These are phyloP conservation scores for Elongisporangium undulatum DNA, from an alignment of 352 stramenopile species.

Conservation along the genomic window DNA sequence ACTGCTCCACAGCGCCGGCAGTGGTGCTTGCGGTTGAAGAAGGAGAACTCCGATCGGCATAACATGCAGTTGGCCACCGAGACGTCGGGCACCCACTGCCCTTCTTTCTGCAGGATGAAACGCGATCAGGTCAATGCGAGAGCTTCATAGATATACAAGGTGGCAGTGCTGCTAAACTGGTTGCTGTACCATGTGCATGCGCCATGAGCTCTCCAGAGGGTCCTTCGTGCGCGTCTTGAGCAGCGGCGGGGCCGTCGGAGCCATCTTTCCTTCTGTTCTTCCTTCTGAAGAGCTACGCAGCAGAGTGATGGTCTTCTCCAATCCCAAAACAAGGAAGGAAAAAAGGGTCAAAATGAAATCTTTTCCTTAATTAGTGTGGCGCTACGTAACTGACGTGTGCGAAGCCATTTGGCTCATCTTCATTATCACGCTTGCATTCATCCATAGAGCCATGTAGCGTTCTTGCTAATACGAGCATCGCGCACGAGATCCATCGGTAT, in stretches of 20 bases:
- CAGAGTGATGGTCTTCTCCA: background rate
- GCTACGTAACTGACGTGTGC: slow-evolving; percentile 1
- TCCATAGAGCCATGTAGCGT: background rate
- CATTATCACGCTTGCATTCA: background rate
- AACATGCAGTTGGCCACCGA: slow-evolving; percentile 78
- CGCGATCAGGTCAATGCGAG: background rate
- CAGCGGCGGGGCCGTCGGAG: slow-evolving; percentile 32
- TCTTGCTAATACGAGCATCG: background rate
- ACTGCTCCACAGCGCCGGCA: slow-evolving; percentile 83
- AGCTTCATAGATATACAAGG: background rate
- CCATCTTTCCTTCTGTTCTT: slow-evolving; percentile 8
- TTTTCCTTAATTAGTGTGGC: slow-evolving; percentile 11
- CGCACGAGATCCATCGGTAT: background rate
- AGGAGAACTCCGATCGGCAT: slow-evolving; percentile 78
- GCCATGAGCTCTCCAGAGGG: slow-evolving; percentile 83
- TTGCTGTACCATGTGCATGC: slow-evolving; percentile 76
- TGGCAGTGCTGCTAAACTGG: too few species aligned
- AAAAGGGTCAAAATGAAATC: slow-evolving; percentile 1
- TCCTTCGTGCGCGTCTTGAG: slow-evolving; percentile 77
- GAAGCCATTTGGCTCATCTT: background rate
- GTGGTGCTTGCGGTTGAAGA: slow-evolving; percentile 86
- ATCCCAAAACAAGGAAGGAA: background rate
- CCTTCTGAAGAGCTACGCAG: background rate
- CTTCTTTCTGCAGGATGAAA: slow-evolving; percentile 43
- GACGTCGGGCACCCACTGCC: slow-evolving; percentile 82